Evolutionary conservation across 2,329 filamentous ascomycete species (phyloP).

Genomic region (Aspergillus viridinutans): DNA sequence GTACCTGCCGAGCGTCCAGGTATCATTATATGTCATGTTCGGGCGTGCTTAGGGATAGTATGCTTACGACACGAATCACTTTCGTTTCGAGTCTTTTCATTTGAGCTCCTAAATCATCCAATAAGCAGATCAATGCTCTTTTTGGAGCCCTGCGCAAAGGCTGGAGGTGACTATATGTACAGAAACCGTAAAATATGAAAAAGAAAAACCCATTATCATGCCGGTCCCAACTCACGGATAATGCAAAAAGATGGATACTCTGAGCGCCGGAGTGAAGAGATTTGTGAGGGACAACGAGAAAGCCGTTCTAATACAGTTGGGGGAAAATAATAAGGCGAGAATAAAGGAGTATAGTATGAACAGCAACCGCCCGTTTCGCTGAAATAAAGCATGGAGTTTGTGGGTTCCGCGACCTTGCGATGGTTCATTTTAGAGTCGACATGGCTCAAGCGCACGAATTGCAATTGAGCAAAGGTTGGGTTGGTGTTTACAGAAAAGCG

Average conservation of each 20-base stretch:
- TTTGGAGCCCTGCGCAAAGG: conserved; percentile 11
- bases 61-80: background rate
- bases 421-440: conserved; percentile 16
- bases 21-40: background rate
- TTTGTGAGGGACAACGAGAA: conserved; percentile 22
- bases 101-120: conserved; percentile 29
- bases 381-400: conserved; percentile 24
- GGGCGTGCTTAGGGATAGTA: background rate
- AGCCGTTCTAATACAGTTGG: conserved; percentile 38
- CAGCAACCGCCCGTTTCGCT: conserved; percentile 24
- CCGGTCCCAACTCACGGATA: conserved; percentile 37
- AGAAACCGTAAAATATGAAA: conserved; percentile 28
- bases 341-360: conserved; percentile 13
- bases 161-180: conserved; percentile 42
- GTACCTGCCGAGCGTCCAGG: background rate
- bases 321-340: conserved; percentile 24
- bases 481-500: conserved; percentile 43
- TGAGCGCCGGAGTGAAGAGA: conserved; percentile 44
- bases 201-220: conserved; percentile 39
- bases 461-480: conserved; percentile 7
- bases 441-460: conserved; percentile 12
- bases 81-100: background rate
- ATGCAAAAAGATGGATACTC: conserved; percentile 38
- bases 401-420: conserved; percentile 18
- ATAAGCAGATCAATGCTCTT: conserved; percentile 14